Base-by-base conservation (phyloP, 352 stramenopile genomes). In the Pseudoperonospora humuli region DNA sequence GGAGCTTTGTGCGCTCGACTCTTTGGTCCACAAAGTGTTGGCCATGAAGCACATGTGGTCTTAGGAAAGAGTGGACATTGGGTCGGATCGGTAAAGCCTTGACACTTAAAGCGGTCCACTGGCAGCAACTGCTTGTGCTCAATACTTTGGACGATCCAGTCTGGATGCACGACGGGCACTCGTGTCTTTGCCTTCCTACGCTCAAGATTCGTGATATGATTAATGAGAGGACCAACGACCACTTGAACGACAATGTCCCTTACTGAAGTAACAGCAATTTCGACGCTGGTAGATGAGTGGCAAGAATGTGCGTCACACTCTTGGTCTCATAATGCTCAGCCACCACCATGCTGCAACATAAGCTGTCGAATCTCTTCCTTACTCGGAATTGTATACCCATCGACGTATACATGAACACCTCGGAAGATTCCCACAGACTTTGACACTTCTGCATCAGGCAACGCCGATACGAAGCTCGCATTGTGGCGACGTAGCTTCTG, bases 91-190 rank as follows among this genome's bases (percentile, higher is more conserved):
- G 50, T 53, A 41, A 96, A 87, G 14, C 89, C 83, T 20, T 74
- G 36, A 20, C 96, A 77, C 13, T 97, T 57, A 56, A 97, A 97
- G 24, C 74, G 48, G 36, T 75, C 70, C 52, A 88, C 46, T 0
- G 82, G 69, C 5, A 96, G 54, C 38, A 96, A 38, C 15, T 47
- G 73, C 15, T 71, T 60, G 25, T 76, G 57, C 28, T 84, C 55
- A 10, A 97, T 81, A 57, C 86, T 91, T 45, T 96, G 81, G 7
- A 92, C 61, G 48, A 98, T 93, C 93, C 93, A 98, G 15, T 93
- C 62, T 0, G 93, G 93, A 39, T 83, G 64, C 18, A 92, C 77
- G 6, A 97, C 81, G 0, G 84, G 90, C 32, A 75, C 63, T 8
- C 68, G 67, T 17, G 65, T 71, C 19, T 57, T 65, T 53, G 63